phyloP scores from a whole-genome alignment of 768 basidiomycete genomes.

The Suillus americanus region DNA sequence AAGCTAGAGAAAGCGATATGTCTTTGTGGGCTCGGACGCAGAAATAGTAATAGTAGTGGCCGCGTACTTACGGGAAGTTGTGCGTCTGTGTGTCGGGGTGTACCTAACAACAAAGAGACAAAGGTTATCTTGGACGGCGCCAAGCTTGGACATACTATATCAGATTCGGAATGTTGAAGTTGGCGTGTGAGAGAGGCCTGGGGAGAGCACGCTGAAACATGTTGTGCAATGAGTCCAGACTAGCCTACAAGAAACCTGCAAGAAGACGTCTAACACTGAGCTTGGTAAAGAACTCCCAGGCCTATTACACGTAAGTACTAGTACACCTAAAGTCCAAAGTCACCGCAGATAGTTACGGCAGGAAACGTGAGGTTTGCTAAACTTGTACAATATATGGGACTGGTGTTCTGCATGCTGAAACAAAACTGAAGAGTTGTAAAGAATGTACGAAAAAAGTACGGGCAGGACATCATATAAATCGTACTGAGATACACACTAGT shows the following conservation, averaged over 20 bases:
- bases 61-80: background rate
- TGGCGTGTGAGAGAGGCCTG: background rate
- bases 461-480: background rate
- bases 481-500: background rate
- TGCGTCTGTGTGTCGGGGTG: background rate
- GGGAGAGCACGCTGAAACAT: background rate
- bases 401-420: background rate
- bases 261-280: too few species aligned
- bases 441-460: background rate
- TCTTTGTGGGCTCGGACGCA: background rate
- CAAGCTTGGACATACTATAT: background rate
- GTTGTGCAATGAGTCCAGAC: background rate
- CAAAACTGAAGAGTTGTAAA: background rate
- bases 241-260: background rate
- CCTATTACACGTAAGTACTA: too few species aligned
- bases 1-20: too few species aligned
- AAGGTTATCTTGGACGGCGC: background rate
- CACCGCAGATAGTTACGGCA: background rate
- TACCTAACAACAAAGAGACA: background rate
- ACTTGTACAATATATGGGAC: background rate
- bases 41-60: background rate
- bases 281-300: background rate
- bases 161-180: background rate
- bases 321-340: too few species aligned
- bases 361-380: background rate